A percentile compares a stretch with the other conserved stretches of the same genome.
Evolutionary conservation across 2,329 filamentous ascomycete species (phyloP).

Genomic region (Microdochium paspali): DNA sequence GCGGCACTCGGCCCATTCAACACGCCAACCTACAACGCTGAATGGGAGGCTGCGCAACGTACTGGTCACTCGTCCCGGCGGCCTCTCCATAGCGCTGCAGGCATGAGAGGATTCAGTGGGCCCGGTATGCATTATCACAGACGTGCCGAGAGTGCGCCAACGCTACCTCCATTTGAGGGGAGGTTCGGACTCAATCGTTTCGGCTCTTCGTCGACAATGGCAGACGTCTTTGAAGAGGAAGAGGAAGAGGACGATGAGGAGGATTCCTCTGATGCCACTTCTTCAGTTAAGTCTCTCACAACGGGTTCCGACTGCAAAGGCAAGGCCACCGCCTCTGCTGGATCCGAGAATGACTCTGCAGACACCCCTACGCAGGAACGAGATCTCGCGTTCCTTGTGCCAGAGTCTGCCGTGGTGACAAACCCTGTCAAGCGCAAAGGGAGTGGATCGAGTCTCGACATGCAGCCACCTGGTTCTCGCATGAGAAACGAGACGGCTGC

Average conservation of each 20-base stretch:
- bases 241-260: slow-evolving; percentile 54
- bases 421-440: slow-evolving; percentile 29
- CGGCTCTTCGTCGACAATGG: slow-evolving; percentile 65
- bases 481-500: slow-evolving; percentile 39
- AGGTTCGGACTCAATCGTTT: slow-evolving; percentile 51
- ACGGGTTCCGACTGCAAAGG: slow-evolving; percentile 21
- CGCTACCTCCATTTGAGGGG: slow-evolving; percentile 65
- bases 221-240: slow-evolving; percentile 79
- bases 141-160: slow-evolving; percentile 71
- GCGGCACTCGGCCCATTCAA: slow-evolving; percentile 89
- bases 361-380: slow-evolving; percentile 20
- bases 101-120: slow-evolving; percentile 58
- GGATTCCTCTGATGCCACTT: slow-evolving; percentile 31
- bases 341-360: slow-evolving; percentile 5
- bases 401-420: slow-evolving; percentile 4
- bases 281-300: slow-evolving; percentile 13
- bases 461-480: slow-evolving; percentile 23
- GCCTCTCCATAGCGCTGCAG: slow-evolving; percentile 67
- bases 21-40: slow-evolving; percentile 57
- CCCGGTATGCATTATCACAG: slow-evolving; percentile 69
- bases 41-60: slow-evolving; percentile 59
- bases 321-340: slow-evolving; percentile 21
- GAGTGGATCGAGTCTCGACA: slow-evolving; percentile 34
- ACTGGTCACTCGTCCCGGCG: slow-evolving; percentile 49
- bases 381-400: slow-evolving; percentile 8